phyloP scores from a whole-genome alignment of 2,329 filamentous ascomycete genomes.

The Coniochaeta ligniaria region DNA sequence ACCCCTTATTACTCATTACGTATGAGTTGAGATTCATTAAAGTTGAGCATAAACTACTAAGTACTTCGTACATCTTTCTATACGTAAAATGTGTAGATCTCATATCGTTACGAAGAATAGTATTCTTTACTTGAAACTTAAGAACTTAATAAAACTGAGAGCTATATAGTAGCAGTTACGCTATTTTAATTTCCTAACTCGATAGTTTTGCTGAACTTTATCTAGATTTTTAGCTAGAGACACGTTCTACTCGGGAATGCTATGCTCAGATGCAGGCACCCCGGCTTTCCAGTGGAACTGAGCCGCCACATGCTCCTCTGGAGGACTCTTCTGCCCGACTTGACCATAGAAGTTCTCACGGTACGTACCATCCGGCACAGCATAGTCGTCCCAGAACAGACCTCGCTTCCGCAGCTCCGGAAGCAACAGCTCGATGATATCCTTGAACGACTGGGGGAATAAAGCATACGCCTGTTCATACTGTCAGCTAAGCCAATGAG shows the following conservation, averaged over 20 bases:
- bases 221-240: no score
- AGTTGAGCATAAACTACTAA: no score
- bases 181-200: no score
- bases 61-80: no score
- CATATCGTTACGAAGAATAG: no score
- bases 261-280: slow-evolving; percentile 15
- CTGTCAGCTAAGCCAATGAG: neutral
- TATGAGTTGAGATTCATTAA: no score
- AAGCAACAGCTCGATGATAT: slow-evolving; percentile 56
- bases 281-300: slow-evolving; percentile 31
- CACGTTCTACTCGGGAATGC: slow-evolving; percentile 12
- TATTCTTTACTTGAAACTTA: no score
- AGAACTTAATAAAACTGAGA: no score
- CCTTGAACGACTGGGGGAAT: slow-evolving; percentile 55
- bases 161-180: no score
- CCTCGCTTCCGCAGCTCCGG: slow-evolving; percentile 54
- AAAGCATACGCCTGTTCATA: slow-evolving; percentile 30
- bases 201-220: no score
- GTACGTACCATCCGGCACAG: slow-evolving; percentile 32
- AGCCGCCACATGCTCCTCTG: slow-evolving; percentile 29
- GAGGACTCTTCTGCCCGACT: slow-evolving; percentile 24
- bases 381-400: slow-evolving; percentile 45
- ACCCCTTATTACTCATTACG: no score
- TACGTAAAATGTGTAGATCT: no score
- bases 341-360: slow-evolving; percentile 33